Percentiles rank a stretch among this genome's conserved stretches.
These are phyloP conservation scores for Dryas integrifolia DNA, from an alignment of 331 rosid species.

Conservation along the genomic window DNA sequence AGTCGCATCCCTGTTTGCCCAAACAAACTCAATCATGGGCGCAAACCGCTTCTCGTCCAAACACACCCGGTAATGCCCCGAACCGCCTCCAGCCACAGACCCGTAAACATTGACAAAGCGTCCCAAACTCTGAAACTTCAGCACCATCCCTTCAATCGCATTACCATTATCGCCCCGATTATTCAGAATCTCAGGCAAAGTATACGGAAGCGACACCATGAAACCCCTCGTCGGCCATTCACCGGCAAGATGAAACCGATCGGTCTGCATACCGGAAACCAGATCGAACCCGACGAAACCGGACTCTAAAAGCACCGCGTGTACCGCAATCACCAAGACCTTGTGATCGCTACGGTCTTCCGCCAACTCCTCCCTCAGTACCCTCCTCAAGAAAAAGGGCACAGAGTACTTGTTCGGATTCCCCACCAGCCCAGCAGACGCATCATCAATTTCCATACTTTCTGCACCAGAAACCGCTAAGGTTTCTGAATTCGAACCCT, in stretches of 20 bases:
- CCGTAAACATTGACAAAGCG: conserved; percentile 55
- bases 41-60: conserved; percentile 48
- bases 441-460: conserved; percentile 33
- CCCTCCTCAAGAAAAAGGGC: conserved; percentile 49
- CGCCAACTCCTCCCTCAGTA: conserved; percentile 43
- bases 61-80: conserved; percentile 33
- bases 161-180: conserved; percentile 10
- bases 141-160: conserved; percentile 29
- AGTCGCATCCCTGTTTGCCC: conserved; percentile 19
- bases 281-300: conserved; percentile 56
- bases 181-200: conserved; percentile 55
- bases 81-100: conserved; percentile 37
- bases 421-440: conserved; percentile 27
- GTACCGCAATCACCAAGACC: conserved; percentile 50
- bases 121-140: conserved; percentile 66
- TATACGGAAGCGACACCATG: conserved; percentile 46
- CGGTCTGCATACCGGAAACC: conserved; percentile 33
- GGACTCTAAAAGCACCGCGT: conserved; percentile 65
- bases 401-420: conserved; percentile 26
- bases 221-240: conserved; percentile 36
- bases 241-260: conserved; percentile 31
- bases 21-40: conserved; percentile 34
- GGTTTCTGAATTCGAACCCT: conserved; percentile 1
- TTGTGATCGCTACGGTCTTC: conserved; percentile 38
- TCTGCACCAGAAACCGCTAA: conserved; percentile 18